Evolutionary conservation across 1,139 yeast species (phyloP).

Genomic region (Petasospora rhodanensis): DNA sequence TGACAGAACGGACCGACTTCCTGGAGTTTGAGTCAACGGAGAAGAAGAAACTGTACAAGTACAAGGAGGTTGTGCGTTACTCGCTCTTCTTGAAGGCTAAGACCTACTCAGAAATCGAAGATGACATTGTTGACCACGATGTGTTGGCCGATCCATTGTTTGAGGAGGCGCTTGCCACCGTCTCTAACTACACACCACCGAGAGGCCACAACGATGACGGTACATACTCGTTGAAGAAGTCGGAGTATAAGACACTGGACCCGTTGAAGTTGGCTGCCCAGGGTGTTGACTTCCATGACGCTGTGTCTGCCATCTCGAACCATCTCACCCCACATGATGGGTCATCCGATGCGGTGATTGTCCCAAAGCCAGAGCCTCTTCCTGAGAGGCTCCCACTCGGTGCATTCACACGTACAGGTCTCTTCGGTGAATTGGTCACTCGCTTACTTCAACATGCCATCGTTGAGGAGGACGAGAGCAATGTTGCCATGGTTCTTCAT

Average conservation of each 20-base stretch:
- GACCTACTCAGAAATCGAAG: slow-evolving; percentile 47
- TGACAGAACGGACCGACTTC: slow-evolving; percentile 52
- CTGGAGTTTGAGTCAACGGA: slow-evolving; percentile 27
- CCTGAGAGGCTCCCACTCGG: slow-evolving; percentile 38
- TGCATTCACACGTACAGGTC: slow-evolving; percentile 44
- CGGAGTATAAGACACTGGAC: slow-evolving; percentile 39
- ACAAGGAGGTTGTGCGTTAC: slow-evolving; percentile 41
- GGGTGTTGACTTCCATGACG: slow-evolving; percentile 38
- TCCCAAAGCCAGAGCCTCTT: slow-evolving; percentile 34
- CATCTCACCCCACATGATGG: slow-evolving; percentile 32
- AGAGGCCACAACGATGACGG: slow-evolving; percentile 54
- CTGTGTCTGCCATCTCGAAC: slow-evolving; percentile 33
- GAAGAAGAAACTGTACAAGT: slow-evolving; percentile 27
- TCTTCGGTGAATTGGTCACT: slow-evolving; percentile 53
- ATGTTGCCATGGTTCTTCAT: slow-evolving; percentile 57
- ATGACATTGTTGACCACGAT: slow-evolving; percentile 35
- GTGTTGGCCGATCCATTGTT: slow-evolving; percentile 31
- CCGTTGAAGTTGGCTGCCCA: slow-evolving; percentile 32
- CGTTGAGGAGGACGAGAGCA: slow-evolving; percentile 46
- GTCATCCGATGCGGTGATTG: slow-evolving; percentile 40
- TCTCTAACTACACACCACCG: slow-evolving; percentile 49
- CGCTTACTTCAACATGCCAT: slow-evolving; percentile 52
- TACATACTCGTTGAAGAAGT: slow-evolving; percentile 44
- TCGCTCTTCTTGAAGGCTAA: slow-evolving; percentile 49
- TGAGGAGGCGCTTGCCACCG: slow-evolving; percentile 39